Percentiles rank a stretch among this genome's conserved stretches.
Evolutionary conservation across 495 filamentous ascomycete genomes (phyloP).

Genomic region (Endocarpon pusillum): DNA sequence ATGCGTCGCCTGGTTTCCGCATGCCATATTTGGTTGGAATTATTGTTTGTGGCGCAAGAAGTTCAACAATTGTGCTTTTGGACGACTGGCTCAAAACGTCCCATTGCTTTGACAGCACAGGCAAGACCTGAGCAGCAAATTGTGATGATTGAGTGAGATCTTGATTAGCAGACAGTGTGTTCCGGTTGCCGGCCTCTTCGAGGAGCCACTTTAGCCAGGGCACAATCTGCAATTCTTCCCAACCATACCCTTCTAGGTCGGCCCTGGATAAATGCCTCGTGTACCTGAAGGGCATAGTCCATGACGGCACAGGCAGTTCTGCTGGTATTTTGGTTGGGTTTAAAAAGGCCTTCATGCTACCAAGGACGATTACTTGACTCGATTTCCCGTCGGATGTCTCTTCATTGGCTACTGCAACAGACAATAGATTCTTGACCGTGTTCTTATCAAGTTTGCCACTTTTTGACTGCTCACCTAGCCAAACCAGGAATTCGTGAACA

Average conservation of each 20-base stretch:
- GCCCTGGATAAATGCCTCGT: conserved; percentile 41
- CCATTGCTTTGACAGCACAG: conserved; percentile 75
- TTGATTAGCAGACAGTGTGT: conserved; percentile 28
- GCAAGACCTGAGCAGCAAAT: conserved; percentile 65
- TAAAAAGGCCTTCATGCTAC: conserved; percentile 55
- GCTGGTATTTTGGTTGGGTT: conserved; percentile 58
- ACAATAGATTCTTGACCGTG: conserved; percentile 47
- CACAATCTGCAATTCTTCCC: conserved; percentile 63
- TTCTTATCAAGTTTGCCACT: conserved; percentile 47
- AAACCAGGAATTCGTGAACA: conserved; percentile 63
- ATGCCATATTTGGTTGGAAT: conserved; percentile 88
- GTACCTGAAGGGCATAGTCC: conserved; percentile 65
- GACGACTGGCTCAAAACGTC: conserved; percentile 48
- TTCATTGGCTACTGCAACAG: conserved; percentile 65
- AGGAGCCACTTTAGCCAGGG: conserved; percentile 72
- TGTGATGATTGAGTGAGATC: conserved; percentile 51
- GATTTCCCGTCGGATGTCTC: conserved; percentile 39
- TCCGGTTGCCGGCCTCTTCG: conserved; percentile 34
- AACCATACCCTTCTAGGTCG: conserved; percentile 63
- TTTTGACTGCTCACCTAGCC: conserved; percentile 52
- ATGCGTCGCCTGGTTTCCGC: conserved; percentile 72
- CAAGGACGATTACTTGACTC: conserved; percentile 55
- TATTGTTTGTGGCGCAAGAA: conserved; percentile 49
- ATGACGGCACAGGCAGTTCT: conserved; percentile 67
- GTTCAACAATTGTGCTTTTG: conserved; percentile 42